Conservation (phyloP, 2,329 filamentous ascomycete species). For the Aspergillus carbonarius region DNA sequence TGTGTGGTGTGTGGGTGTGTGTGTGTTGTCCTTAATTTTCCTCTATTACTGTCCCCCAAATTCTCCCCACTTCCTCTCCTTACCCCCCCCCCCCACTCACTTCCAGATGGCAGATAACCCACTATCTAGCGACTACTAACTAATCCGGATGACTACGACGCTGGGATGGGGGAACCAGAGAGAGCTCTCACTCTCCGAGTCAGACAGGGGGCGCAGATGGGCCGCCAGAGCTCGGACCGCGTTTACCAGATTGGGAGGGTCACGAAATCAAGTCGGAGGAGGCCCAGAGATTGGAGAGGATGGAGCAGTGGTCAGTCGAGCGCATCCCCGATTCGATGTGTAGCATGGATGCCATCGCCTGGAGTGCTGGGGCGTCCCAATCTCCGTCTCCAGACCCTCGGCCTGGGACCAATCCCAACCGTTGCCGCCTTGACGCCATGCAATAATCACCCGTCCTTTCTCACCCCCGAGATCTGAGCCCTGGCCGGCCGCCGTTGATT, state of each 20-base stretch:
- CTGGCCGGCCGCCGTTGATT: slow-evolving; percentile 6
- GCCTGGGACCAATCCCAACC: slow-evolving; percentile 3
- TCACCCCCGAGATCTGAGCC: slow-evolving; percentile 13
- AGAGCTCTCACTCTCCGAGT: neutral
- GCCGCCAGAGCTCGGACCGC: slow-evolving; percentile 15
- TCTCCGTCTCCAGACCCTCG: slow-evolving; percentile 11
- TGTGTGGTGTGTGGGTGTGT: too few species aligned
- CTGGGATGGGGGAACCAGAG: neutral
- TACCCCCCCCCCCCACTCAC: too few species aligned
- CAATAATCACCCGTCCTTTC: slow-evolving; percentile 11
- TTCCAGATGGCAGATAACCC: too few species aligned
- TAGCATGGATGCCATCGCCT: slow-evolving; percentile 8
- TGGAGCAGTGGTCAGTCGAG: neutral
- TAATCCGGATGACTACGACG: too few species aligned
- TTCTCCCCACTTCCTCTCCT: too few species aligned
- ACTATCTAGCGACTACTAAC: too few species aligned
- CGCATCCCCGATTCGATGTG: slow-evolving; percentile 12
- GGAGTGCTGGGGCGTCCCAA: slow-evolving; percentile 2
- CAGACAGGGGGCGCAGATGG: neutral
- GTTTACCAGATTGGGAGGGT: slow-evolving; percentile 14
- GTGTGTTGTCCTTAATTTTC: too few species aligned
- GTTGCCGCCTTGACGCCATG: slow-evolving; percentile 6
- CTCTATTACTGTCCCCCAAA: too few species aligned
- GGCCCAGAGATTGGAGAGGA: neutral
- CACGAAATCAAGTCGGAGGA: slow-evolving; percentile 12